These are phyloP conservation scores for Schwanniomyces polymorphus DNA, from an alignment of 805 yeast species.

Conservation along the genomic window DNA sequence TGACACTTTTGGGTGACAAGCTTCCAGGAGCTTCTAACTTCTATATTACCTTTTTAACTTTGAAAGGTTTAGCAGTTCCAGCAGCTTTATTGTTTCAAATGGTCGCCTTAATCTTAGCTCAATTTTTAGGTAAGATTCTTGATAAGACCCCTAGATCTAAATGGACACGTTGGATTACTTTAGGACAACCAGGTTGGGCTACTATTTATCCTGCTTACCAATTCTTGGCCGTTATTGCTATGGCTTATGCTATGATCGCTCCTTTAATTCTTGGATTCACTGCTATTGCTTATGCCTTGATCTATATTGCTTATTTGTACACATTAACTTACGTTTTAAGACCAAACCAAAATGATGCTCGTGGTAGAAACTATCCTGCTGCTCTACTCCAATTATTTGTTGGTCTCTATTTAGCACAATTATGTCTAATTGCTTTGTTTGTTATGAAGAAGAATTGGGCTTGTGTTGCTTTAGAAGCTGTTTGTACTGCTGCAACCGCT, in stretches of 20 bases:
- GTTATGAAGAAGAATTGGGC: conserved; percentile 82
- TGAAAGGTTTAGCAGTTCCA: conserved; percentile 78
- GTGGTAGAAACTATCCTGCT: conserved; percentile 73
- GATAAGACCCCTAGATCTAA: conserved; percentile 90
- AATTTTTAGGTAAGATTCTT: conserved; percentile 66
- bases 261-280: conserved; percentile 72
- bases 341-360: conserved; percentile 55
- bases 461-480: conserved; percentile 66
- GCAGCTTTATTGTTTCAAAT: conserved; percentile 78
- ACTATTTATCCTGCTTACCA: conserved; percentile 77
- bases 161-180: conserved; percentile 72
- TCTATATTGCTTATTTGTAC: conserved; percentile 65
- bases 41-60: conserved; percentile 76
- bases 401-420: conserved; percentile 69
- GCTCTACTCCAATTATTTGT: conserved; percentile 73
- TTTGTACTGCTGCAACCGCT: conserved; percentile 59
- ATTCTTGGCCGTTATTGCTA: conserved; percentile 67
- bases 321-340: conserved; percentile 61
- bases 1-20: conserved; percentile 69
- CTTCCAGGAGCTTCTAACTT: conserved; percentile 91
- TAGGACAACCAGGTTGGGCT: conserved; percentile 78
- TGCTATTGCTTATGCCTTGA: conserved; percentile 53
- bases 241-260: conserved; percentile 77
- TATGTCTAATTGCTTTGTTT: conserved; percentile 68
- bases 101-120: conserved; percentile 68